Percentiles rank a stretch among this genome's conserved stretches.
phyloP scores from a whole-genome alignment of 2,329 filamentous ascomycete species.

The Sarocladium kiliense region DNA sequence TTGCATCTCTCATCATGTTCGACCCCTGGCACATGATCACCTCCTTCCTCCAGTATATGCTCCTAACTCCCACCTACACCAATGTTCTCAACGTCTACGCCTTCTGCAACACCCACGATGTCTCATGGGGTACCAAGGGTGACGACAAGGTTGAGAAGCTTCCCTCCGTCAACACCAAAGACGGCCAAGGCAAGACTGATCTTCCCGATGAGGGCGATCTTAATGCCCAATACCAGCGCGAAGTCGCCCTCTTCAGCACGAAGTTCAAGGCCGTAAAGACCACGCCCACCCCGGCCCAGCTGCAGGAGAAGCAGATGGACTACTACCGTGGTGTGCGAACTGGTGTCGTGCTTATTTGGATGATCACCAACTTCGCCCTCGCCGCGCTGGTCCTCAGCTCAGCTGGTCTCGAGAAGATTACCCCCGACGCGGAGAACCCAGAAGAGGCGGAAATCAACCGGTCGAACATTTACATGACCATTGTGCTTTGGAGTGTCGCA shows the following conservation, averaged over 20 bases:
- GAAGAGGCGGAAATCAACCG: conserved; percentile 46
- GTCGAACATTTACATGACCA: conserved; percentile 76
- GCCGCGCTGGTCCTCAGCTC: conserved; percentile 81
- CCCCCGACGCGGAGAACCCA: conserved; percentile 24
- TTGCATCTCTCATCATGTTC: conserved; percentile 89
- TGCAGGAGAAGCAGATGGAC: conserved; percentile 85
- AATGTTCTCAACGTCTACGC: conserved; percentile 99
- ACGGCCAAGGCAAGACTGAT: conserved; percentile 86
- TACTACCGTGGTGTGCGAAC: conserved; percentile 97
- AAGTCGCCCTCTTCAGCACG: conserved; percentile 65
- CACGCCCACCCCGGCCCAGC: conserved; percentile 45
- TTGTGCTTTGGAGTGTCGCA: conserved; percentile 86
- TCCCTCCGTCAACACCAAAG: conserved; percentile 82
- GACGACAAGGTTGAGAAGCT: conserved; percentile 93
- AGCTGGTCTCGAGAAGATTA: conserved; percentile 71
- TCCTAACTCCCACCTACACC: conserved; percentile 93
- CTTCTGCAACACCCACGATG: conserved; percentile 97
- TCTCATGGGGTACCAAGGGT: conserved; percentile 97
- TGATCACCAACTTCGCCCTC: conserved; percentile 90
- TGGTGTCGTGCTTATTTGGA: conserved; percentile 89
- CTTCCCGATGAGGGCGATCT: conserved; percentile 92
- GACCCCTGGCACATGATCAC: conserved; percentile 99
- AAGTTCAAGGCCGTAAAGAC: conserved; percentile 73
- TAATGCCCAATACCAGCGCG: conserved; percentile 89
- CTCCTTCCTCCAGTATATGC: conserved; percentile 88